phyloP scores from a whole-genome alignment of 805 yeast species.

The Candida sanyiensis region DNA sequence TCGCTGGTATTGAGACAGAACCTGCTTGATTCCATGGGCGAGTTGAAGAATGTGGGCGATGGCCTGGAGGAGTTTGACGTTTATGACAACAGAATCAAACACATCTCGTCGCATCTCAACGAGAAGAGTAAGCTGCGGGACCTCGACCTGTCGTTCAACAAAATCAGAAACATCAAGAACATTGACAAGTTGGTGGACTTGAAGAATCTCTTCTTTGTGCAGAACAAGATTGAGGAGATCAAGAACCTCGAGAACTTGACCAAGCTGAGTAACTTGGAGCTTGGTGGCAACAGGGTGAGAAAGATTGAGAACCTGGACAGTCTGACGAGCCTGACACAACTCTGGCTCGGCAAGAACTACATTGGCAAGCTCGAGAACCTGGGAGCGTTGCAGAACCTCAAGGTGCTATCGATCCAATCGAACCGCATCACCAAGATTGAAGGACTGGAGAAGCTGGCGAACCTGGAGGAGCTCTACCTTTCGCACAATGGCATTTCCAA shows the following conservation, averaged over 20 bases:
- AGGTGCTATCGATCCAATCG: conserved; percentile 81
- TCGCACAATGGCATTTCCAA: conserved; percentile 75
- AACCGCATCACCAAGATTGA: conserved; percentile 74
- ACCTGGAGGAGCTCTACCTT: conserved; percentile 79
- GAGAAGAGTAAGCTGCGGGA: conserved; percentile 49
- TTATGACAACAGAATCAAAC: conserved; percentile 87
- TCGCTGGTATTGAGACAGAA: conserved; percentile 77
- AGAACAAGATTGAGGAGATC: conserved; percentile 74
- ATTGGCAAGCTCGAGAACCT: conserved; percentile 63
- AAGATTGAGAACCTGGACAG: conserved; percentile 51
- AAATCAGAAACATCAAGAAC: conserved; percentile 79
- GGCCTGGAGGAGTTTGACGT: conserved; percentile 75
- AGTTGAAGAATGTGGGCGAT: conserved; percentile 53
- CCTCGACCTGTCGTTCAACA: conserved; percentile 86
- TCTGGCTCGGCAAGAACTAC: conserved; percentile 91
- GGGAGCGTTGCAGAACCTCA: conserved; percentile 50
- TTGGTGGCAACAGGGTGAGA: conserved; percentile 82
- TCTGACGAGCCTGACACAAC: conserved; percentile 55
- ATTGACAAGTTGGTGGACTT: conserved; percentile 55
- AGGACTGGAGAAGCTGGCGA: conserved; percentile 66
- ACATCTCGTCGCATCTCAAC: conserved; percentile 67
- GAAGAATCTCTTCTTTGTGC: conserved; percentile 76
- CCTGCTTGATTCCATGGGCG: conserved; percentile 65
- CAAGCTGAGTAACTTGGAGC: conserved; percentile 64
- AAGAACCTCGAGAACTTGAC: conserved; percentile 54